phyloP scores from a whole-genome alignment of 176 grass and related monocot genomes.

The Oryza longistaminata region DNA sequence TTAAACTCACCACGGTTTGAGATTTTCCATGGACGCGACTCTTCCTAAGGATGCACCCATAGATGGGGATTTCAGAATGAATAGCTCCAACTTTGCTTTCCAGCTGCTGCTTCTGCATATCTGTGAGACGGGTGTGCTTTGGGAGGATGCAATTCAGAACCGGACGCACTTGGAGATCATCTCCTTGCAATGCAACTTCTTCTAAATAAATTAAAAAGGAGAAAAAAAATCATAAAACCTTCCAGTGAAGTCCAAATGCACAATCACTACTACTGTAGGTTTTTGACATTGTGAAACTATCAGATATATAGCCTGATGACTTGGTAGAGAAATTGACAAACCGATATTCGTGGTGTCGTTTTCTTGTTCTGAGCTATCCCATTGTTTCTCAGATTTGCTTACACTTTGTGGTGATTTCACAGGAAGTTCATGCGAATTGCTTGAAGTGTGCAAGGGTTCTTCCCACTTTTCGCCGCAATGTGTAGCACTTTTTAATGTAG shows the following conservation, averaged over 20 bases:
- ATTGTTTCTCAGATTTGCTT: not conserved
- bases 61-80: conserved; percentile 27
- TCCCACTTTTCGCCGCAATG: not conserved
- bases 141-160: not conserved
- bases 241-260: not conserved
- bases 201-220: not conserved
- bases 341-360: not conserved
- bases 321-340: not conserved
- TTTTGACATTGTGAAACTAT: not conserved
- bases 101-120: not conserved
- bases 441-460: conserved; percentile 2
- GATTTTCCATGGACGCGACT: not conserved
- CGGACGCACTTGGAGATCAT: not conserved
- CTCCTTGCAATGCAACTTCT: not conserved
- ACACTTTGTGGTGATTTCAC: too few relatives aligned
- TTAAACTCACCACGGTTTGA: not conserved
- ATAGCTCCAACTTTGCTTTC: not conserved
- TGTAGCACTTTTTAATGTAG: not conserved
- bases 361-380: not conserved
- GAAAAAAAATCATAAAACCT: not conserved
- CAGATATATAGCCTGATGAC: not conserved
- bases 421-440: not conserved
- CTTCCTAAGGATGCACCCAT: not conserved
- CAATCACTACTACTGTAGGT: not conserved
- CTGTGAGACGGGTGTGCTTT: not conserved